Base-by-base conservation (phyloP, 257 asterid species). In the Cruciata laevipes region DNA sequence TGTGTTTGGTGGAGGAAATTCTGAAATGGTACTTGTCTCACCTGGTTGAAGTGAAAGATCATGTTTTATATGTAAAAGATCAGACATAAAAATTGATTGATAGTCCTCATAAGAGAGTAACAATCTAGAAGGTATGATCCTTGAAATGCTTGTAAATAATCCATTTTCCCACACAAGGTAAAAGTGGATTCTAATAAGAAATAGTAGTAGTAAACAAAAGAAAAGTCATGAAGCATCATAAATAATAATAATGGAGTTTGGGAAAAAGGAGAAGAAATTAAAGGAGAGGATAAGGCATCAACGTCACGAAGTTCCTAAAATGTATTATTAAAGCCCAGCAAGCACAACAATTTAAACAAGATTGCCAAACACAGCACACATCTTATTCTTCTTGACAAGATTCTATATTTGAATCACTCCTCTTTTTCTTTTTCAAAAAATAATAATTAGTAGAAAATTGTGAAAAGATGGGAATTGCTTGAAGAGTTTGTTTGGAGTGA, bases 401-500 rank as follows among this genome's bases (percentile, higher is more conserved):
- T 68, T 64, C 66, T 61, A 65, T 61, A 65, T 33, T 25, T 17
- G 1, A 71, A 18, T 24, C 20, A 32, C 47, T 2, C 7, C 2
- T 13, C 0, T 13, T 42, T 42, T 42, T 60, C 10, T 37, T 7
- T 11, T 37, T 9, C 42, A 37, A 37, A 37, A 9, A 37, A 37
- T 7, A 37, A 6, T 2, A 32, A 32, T 2, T 38, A 23, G 1
- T 16, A 66, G 3, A 1, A 14, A 61, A 23, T 2, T 4, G 13
- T 21, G 35, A 30, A 40, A 59, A 25, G 49, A 24, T 30, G 42
- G 10, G 69, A 68, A 21, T 77, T 74, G 69, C 79, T 78, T 78
- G 79, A 20, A 49, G 32, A 56, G 69, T 71, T 62, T n/a, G 57
- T 63, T 59, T 74, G 75, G 66, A 64, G 75, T 47, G 77, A 63